Evolutionary conservation across 495 filamentous ascomycete genomes (phyloP), one percentile per base, ranked within the genome.

Genomic region (Aspergillus homomorphus): DNA sequence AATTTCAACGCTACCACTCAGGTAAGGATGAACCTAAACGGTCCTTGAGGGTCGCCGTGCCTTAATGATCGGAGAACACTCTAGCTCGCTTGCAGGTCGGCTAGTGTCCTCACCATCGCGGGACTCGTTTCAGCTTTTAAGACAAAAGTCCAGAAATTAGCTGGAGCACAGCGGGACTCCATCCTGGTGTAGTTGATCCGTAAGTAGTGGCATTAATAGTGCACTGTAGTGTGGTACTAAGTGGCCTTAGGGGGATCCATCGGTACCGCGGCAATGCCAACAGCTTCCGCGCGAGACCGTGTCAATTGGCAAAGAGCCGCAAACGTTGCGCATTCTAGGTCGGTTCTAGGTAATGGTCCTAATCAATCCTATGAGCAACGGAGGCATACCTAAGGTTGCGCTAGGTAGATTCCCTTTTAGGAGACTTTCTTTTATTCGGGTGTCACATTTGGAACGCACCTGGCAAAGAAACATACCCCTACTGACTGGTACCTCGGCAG

Each of bases 1-100:
- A 38, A 9, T 2, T 38, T 5, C 33, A 12, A 12, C 33, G 15
- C 6, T 38, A 14, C 33, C n/a, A 4, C 6, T 48, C n/a, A 12
- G 48, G 48, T 23, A 26, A 23, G 48, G 48, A 16, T 50, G 23
- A 8, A 23, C 0, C 48, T 28, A 15, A 14, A 16, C 23, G 48
- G 22, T 14, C 23, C 21, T n/a, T 14, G 14, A 50, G 48, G 24
- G 23, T 51, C 28, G 21, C n/a, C 24, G 33, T 38, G 33, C 33
- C 33, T 12, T 14, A 30, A 38, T 9, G 33, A 38, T 38, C 33
- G 33, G 12, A 38, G 33, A 38, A 28, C 46, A 50, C 46, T 45
- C 10, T 15, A 53, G 57, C 57, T 59, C 50, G 57, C 57, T 59
- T 59, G 57, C 57, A 59, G 20, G 50, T 53, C 50, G 50, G 20